A percentile compares a stretch with the other conserved stretches of the same genome.
These are phyloP conservation scores for Boletus rex-veris DNA, from an alignment of 768 basidiomycete species.

Conservation along the genomic window DNA sequence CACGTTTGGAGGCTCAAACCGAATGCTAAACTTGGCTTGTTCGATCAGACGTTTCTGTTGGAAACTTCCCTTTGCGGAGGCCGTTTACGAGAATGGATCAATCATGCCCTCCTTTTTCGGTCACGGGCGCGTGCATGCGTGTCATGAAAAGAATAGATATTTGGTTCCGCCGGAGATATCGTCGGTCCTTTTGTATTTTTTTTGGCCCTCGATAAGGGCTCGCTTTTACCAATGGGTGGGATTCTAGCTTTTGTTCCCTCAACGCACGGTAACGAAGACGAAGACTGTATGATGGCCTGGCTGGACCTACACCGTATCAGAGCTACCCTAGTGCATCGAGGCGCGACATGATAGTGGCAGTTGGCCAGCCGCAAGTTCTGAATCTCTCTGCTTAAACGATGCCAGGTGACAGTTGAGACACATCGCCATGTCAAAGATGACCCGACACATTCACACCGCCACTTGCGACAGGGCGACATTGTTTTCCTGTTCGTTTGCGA, in stretches of 20 bases:
- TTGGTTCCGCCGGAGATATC: conserved; percentile 11
- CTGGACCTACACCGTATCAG: too few species aligned
- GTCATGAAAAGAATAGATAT: background rate
- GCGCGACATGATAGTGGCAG: background rate
- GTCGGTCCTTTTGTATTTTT: background rate
- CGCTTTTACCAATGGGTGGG: background rate
- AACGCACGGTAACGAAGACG: too few species aligned
- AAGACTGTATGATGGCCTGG: too few species aligned
- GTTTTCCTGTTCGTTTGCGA: background rate
- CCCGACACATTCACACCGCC: background rate
- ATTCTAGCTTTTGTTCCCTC: background rate
- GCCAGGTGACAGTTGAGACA: background rate
- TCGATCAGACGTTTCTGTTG: conserved; percentile 30
- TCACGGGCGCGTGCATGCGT: conserved; percentile 9
- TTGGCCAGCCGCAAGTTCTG: background rate
- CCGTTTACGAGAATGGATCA: conserved; percentile 8
- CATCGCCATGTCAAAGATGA: conserved; percentile 1
- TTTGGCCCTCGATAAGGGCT: conserved; percentile 2
- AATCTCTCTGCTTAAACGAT: too few species aligned
- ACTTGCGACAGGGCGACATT: background rate
- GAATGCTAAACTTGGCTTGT: conserved; percentile 12
- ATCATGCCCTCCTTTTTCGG: conserved; percentile 6
- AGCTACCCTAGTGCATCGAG: background rate
- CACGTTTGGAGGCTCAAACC: conserved; percentile 24
- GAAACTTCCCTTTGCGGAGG: conserved; percentile 21